A percentile compares a stretch with the other conserved stretches of the same genome.
Evolutionary conservation across 2,329 filamentous ascomycete species (phyloP).

Genomic region (Colletotrichum cereale): DNA sequence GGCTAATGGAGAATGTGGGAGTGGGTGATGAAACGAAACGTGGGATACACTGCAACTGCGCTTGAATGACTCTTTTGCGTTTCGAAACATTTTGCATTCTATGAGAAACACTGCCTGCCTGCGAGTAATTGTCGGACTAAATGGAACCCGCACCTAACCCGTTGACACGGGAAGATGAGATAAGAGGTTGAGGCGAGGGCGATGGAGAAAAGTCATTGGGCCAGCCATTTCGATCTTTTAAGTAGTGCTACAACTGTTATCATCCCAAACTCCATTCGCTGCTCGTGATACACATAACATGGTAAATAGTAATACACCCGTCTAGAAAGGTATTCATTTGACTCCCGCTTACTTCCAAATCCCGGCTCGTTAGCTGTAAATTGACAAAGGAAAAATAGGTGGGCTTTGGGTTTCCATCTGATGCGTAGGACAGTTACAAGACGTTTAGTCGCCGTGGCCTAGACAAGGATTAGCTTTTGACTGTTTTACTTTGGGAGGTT

Average conservation of each 20-base stretch:
- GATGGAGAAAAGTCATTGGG: background rate
- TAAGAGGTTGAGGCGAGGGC: too few species aligned
- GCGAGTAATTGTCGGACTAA: background rate
- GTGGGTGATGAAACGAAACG: background rate
- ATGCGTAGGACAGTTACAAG: background rate
- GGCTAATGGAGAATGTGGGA: too few species aligned
- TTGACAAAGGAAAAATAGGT: background rate
- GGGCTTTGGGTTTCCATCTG: too few species aligned
- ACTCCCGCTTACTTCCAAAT: background rate
- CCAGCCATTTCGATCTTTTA: background rate
- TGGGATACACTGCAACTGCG: too few species aligned
- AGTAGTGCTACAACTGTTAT: background rate
- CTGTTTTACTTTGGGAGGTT: background rate
- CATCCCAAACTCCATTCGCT: background rate
- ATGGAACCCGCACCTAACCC: too few species aligned
- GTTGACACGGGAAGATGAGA: too few species aligned
- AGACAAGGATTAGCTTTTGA: background rate
- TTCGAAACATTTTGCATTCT: background rate
- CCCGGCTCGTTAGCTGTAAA: background rate
- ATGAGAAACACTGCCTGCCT: background rate
- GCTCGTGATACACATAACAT: background rate
- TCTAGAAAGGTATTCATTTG: background rate
- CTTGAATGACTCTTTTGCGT: background rate
- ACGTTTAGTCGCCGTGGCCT: conserved; percentile 36
- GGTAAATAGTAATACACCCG: conserved; percentile 14